These are phyloP conservation scores for Coemansia sp. DNA, from an alignment of 192 early-diverging fungal species.

Conservation along the genomic window DNA sequence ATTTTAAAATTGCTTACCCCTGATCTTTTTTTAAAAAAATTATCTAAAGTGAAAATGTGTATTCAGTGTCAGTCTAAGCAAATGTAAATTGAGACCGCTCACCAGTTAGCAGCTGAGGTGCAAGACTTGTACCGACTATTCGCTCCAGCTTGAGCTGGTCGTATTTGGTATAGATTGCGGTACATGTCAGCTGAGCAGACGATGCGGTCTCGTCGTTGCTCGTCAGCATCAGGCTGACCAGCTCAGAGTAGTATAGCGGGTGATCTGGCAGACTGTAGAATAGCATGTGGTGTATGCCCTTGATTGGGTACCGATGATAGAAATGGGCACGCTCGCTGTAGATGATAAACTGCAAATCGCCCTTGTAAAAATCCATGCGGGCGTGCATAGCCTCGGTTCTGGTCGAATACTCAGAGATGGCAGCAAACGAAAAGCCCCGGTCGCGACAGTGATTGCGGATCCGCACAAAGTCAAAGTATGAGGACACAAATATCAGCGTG, in stretches of 20 bases:
- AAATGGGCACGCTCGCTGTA: conserved; percentile 97
- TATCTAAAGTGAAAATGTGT: not conserved
- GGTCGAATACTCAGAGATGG: conserved; percentile 91
- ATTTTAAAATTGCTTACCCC: too few relatives aligned
- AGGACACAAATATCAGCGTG: conserved; percentile 80
- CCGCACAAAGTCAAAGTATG: conserved; percentile 96
- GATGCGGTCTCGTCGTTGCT: conserved; percentile 52
- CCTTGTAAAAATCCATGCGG: conserved; percentile 75
- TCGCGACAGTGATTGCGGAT: conserved; percentile 85
- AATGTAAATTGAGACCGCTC: conserved; percentile 60
- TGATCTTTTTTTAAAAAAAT: too few relatives aligned
- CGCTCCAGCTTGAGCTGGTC: conserved; percentile 88
- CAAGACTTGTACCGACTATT: conserved; percentile 78
- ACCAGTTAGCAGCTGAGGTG: conserved; percentile 66
- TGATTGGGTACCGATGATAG: conserved; percentile 82
- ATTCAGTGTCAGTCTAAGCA: conserved; percentile 21
- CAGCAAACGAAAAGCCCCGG: conserved; percentile 68
- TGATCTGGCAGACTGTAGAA: conserved; percentile 91
- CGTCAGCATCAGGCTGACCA: conserved; percentile 68
- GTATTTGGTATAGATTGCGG: conserved; percentile 71
- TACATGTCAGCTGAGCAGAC: conserved; percentile 56
- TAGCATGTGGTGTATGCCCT: conserved; percentile 78
- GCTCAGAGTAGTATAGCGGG: conserved; percentile 82
- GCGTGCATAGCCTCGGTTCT: conserved; percentile 71
- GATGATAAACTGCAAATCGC: conserved; percentile 72